These are phyloP conservation scores for Aspergillus awamori DNA, from an alignment of 2,329 filamentous ascomycete genomes.

Conservation along the genomic window DNA sequence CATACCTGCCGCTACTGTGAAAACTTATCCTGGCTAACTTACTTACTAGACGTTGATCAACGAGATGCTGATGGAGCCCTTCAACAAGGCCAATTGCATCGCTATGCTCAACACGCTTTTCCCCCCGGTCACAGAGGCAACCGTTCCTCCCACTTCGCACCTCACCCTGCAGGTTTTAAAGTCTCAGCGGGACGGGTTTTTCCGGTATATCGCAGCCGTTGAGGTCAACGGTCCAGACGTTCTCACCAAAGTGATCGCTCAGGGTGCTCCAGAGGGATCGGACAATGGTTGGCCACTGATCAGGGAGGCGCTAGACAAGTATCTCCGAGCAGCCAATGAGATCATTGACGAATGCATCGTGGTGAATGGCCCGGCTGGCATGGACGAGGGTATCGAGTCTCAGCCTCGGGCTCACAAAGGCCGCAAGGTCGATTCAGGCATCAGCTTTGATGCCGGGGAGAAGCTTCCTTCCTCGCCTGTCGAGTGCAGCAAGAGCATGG, in stretches of 20 bases:
- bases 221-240: conserved; percentile 59
- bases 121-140: conserved; percentile 55
- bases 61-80: conserved; percentile 63
- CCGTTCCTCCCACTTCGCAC: conserved; percentile 53
- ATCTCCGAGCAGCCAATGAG: conserved; percentile 60
- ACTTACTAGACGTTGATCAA: conserved; percentile 61
- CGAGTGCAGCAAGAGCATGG: conserved; percentile 37
- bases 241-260: conserved; percentile 56
- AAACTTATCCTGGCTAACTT: conserved; percentile 22
- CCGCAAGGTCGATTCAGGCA: conserved; percentile 65
- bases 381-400: conserved; percentile 33
- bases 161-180: conserved; percentile 57
- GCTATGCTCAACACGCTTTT: conserved; percentile 70
- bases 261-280: conserved; percentile 56
- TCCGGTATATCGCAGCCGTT: conserved; percentile 62
- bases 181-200: conserved; percentile 63
- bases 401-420: conserved; percentile 45
- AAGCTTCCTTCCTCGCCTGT: conserved; percentile 43
- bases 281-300: conserved; percentile 59
- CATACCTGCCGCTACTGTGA: not conserved
- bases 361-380: conserved; percentile 49
- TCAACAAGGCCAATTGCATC: conserved; percentile 67
- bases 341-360: conserved; percentile 63
- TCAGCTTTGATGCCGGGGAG: conserved; percentile 57
- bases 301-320: conserved; percentile 57